Conservation (phyloP, 768 basidiomycete genomes). For the Lyophyllum atratum region DNA sequence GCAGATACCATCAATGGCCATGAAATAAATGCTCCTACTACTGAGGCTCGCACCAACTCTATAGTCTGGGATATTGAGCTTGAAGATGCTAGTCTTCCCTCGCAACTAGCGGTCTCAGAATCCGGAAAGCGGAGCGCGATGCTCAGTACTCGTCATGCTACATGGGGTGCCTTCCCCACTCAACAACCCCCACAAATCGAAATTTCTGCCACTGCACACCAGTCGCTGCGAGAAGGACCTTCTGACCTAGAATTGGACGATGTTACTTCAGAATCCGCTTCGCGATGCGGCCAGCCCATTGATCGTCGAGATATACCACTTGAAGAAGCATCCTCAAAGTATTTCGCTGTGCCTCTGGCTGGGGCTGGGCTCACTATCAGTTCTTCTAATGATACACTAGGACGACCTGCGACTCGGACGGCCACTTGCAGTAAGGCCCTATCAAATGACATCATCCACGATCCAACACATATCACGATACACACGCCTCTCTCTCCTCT, state of each 20-base stretch:
- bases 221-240: neutral
- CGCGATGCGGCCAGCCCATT: conserved; percentile 31
- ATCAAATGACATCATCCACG: neutral
- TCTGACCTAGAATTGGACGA: neutral
- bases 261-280: conserved; percentile 55
- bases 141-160: conserved; percentile 31
- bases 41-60: conserved; percentile 30
- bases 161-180: neutral
- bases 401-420: neutral
- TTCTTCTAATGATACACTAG: neutral
- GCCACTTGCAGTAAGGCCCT: neutral
- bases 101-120: neutral
- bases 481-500: neutral
- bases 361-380: neutral
- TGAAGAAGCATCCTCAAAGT: conserved; percentile 10
- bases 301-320: neutral
- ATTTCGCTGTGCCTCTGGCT: conserved; percentile 1
- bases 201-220: neutral
- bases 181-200: neutral
- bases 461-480: neutral
- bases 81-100: conserved; percentile 29
- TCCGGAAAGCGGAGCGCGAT: conserved; percentile 29
- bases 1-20: neutral
- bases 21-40: neutral
- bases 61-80: conserved; percentile 60